Evolutionary conservation across 768 basidiomycete genomes (phyloP).

Genomic region (Leccinum broughii): DNA sequence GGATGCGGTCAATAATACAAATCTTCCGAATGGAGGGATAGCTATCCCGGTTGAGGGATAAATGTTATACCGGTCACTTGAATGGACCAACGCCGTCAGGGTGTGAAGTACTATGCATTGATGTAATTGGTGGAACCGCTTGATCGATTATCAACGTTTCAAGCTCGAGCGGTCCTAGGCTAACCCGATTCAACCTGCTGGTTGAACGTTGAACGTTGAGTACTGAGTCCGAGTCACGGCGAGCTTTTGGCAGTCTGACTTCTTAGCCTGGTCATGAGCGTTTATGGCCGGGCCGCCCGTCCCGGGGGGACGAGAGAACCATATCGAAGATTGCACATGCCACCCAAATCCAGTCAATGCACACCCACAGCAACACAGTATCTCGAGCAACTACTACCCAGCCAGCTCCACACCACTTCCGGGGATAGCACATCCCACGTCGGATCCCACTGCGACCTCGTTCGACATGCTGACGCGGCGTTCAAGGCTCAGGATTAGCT

Average conservation of each 20-base stretch:
- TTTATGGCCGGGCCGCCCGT: conserved; percentile 8
- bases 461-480: background rate
- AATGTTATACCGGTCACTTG: background rate
- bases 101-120: background rate
- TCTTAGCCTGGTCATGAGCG: background rate
- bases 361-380: background rate
- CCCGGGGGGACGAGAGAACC: conserved; percentile 10
- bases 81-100: background rate
- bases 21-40: conserved; percentile 10
- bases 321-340: background rate
- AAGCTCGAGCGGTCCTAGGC: background rate
- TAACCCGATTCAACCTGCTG: background rate
- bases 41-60: background rate
- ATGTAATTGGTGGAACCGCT: background rate
- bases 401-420: background rate
- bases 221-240: background rate
- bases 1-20: conserved; percentile 6
- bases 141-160: conserved; percentile 1
- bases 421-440: background rate
- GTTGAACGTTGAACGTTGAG: background rate
- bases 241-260: background rate
- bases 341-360: background rate
- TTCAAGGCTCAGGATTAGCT: background rate
- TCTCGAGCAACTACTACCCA: conserved; percentile 1
- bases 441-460: background rate